Base-by-base conservation (phyloP, 2,329 filamentous ascomycete genomes). In the Aspergillus quadrilineatus region DNA sequence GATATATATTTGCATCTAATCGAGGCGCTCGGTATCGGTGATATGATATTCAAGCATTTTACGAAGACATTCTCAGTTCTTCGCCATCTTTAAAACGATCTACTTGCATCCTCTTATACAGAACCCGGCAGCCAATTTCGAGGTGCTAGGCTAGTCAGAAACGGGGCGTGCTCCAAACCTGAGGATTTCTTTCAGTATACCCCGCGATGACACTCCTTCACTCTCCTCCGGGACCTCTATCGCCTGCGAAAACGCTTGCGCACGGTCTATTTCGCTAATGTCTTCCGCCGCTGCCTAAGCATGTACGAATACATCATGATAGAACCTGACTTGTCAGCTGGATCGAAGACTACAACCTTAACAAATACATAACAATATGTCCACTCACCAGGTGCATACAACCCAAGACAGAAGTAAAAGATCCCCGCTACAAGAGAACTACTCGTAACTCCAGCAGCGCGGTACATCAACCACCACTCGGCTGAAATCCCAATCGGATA, bases 261-360 rank as follows among this genome's bases (percentile, higher is more conserved):
- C 28, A 47, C 4, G 6, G 4, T 22, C 47, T 26, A 47, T 39
- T 51, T 44, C 9, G 57, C 46, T 32, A 67, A 53, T n/a, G 63
- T 63, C 59, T 68, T 70, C 6, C 55, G 55, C 34, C 68, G 59
- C 51, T 70, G 67, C 51, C 63, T 69, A 14, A 69, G 50, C 67
- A 70, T 70, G 30, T 70, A 69, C 42, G 59, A 61, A 43, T 68
- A 70, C 68, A 70, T 70, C 65, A 68, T 69, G 6, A 65, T 57
- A n/a, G 66, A 63, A 1, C 67, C 67, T 68, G n/a, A n/a, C 7
- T 17, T 17, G 26, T 56, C 6, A 48, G 14, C 22, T 28, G 22
- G 8, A 26, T 28, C 15, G 37, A 17, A 41, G n/a, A 7, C n/a
- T 41, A 17, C 22, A 22, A 22, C 3, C 22, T 3, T 22, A 22